Base-by-base conservation (phyloP, 1,139 yeast species). In the Casaregolazyma lundiana region DNA sequence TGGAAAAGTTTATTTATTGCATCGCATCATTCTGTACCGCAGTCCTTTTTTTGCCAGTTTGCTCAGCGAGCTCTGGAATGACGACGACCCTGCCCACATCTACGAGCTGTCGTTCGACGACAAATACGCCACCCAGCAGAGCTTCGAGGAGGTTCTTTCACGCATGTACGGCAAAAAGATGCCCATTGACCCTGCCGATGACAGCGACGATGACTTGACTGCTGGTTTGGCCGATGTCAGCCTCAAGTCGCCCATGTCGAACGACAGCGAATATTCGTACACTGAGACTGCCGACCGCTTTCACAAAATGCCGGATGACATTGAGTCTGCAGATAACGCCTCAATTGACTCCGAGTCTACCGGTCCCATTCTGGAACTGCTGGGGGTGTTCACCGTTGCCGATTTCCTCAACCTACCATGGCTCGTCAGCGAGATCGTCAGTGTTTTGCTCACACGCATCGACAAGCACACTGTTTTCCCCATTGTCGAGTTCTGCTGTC, bases 331-430 rank as follows among this genome's bases (percentile, higher is more conserved):
- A 8, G 38, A 35, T 13, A 22, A 35, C 6, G 22, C 24, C 20
- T 35, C 38, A 7, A 26, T 26, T 13, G 38, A 35, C 22, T 19
- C 24, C 11, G 21, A 19, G 6, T 35, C 38, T 2, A 19, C 20
- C 19, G 41, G 34, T 18, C 19, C 19, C 5, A 38, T 36, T n/a
- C 24, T 32, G 11, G 49, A 43, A 9, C 64, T 73, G 6, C 62
- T 68, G 46, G 65, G 64, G 19, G 60, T 75, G 63, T 67, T 77
- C 44, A 78, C 78, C 1, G 66, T 75, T 8, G 78, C 78, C 0
- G 76, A 71, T 45, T 77, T 70, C 53, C 57, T 77, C 32, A 77
- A 70, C 39, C 63, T 77, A 32, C 67, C 69, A 1, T 73, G 71
- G 11, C 60, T 73, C 13, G 76, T 73, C 2, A 71, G 73, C 24